Evolutionary conservation across 345 rosid genomes (phyloP).

Genomic region (Gossypium australe): DNA sequence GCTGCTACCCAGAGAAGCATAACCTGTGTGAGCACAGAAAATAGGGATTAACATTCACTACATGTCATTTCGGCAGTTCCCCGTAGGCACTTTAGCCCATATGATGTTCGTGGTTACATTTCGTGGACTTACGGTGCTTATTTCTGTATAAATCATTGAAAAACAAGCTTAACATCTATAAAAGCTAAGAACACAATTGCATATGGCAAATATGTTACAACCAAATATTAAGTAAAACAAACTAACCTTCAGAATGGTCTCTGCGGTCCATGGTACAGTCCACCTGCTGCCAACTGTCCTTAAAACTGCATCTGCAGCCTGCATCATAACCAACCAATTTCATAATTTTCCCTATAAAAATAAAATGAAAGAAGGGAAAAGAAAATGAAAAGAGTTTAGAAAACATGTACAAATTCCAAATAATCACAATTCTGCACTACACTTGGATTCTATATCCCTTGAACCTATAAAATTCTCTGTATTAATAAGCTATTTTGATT

Average conservation of each 20-base stretch:
- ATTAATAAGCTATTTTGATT: not conserved
- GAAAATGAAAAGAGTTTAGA: not conserved
- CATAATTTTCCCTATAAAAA: not conserved
- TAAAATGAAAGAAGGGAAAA: not conserved
- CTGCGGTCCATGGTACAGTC: constrained; percentile 96
- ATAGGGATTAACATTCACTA: not conserved
- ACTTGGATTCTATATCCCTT: not conserved
- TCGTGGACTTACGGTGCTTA: not conserved
- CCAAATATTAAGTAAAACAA: not conserved
- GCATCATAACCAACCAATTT: constrained; percentile 23
- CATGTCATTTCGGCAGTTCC: not conserved
- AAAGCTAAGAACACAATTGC: not conserved
- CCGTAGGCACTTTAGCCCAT: not conserved
- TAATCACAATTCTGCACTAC: not conserved
- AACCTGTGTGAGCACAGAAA: not conserved
- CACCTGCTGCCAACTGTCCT: constrained; percentile 75
- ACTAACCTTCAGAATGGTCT: constrained; percentile 82
- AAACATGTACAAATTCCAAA: not conserved
- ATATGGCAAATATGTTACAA: not conserved
- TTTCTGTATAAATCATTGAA: not conserved
- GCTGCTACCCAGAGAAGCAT: too few relatives aligned
- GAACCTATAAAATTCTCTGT: not conserved
- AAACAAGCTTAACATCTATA: not conserved
- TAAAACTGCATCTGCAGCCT: constrained; percentile 67
- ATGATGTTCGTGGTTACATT: not conserved